Evolutionary conservation across 2,329 filamentous ascomycete genomes (phyloP).

Genomic region (Emydomyces testavorans): DNA sequence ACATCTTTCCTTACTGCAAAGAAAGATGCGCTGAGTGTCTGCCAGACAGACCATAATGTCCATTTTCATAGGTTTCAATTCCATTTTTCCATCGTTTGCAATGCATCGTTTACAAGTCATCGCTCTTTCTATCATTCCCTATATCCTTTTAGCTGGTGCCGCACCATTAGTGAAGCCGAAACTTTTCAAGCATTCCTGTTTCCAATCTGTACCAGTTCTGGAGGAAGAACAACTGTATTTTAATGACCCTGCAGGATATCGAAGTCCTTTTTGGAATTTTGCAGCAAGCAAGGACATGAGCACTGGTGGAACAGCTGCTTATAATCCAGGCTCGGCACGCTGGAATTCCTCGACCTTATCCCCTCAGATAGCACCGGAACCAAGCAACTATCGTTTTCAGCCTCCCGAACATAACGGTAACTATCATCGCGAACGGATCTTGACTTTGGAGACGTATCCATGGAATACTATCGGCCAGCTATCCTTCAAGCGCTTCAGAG

Average conservation of each 20-base stretch:
- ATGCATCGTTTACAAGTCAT: conserved; percentile 14
- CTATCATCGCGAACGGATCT: conserved; percentile 15
- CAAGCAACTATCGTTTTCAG: conserved; percentile 2
- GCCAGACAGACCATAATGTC: background rate
- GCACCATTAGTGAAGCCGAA: conserved; percentile 1
- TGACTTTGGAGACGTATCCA: conserved; percentile 16
- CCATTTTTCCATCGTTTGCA: conserved; percentile 1
- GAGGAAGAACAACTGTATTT: conserved; percentile 12
- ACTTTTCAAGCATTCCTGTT: conserved; percentile 5
- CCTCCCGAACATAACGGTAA: conserved; percentile 10
- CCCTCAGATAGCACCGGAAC: conserved; percentile 1
- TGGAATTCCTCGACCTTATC: background rate
- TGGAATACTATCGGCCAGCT: conserved; percentile 20
- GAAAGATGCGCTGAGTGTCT: background rate
- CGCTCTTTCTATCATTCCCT: conserved; percentile 11
- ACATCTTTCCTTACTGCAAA: background rate
- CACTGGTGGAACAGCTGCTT: conserved; percentile 16
- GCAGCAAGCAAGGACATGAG: conserved; percentile 1
- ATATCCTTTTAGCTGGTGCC: conserved; percentile 7
- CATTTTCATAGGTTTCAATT: background rate
- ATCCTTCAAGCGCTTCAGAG: conserved; percentile 17
- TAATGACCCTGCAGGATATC: conserved; percentile 11
- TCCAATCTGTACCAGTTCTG: conserved; percentile 3
- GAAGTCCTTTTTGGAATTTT: conserved; percentile 12
- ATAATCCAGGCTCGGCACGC: conserved; percentile 5